Base-by-base conservation (phyloP, 176 grass and related monocot genomes). In the Alloteropsis semialata region DNA sequence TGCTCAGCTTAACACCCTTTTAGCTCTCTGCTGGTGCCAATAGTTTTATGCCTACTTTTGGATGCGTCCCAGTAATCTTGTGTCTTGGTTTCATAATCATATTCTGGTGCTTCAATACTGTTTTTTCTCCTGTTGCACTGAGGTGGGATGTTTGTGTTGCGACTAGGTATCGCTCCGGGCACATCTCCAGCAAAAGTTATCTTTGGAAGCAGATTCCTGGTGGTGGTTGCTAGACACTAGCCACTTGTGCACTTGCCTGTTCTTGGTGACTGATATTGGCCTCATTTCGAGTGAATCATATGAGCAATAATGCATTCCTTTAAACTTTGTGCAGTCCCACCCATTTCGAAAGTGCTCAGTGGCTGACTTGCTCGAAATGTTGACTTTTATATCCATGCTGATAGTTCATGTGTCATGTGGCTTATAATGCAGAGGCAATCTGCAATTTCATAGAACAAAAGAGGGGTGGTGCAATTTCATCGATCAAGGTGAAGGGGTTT, bases 221-320 rank as follows among this genome's bases (percentile, higher is more conserved):
- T 56, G 58, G 44, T 14, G 14, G 45, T 77, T 84, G 28, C 37
- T n/a, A 33, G 49, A 36, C 10, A 41, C 19, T 16, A 60, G 55
- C 9, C 37, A 71, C 45, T 19, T 81, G 71, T 64, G 69, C 30
- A 61, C 51, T 27, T 22, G 58, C 27, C 15, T 64, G 51, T 75
- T 44, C 16, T 38, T 50, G 54, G 50, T 28, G n/a, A 5, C 22
- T 63, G 54, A 63, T 28, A 32, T 41, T 61, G 30, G 58, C 63
- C 10, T 50, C 63, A 53, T 76, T 42, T 44, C 13, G 32, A 64
- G 32, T 49, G 74, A 70, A 49, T 22, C 43, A 30, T 61, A 32
- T 30, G 16, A 21, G 15, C 75, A 85, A 81, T 68, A 75, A 87
- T 74, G 27, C 53, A 49, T 36, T 27, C 21, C 38, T 59, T 66